Evolutionary conservation across 1,284 basidiomycete genomes (phyloP).

Genomic region (Porphyrellus sp.): DNA sequence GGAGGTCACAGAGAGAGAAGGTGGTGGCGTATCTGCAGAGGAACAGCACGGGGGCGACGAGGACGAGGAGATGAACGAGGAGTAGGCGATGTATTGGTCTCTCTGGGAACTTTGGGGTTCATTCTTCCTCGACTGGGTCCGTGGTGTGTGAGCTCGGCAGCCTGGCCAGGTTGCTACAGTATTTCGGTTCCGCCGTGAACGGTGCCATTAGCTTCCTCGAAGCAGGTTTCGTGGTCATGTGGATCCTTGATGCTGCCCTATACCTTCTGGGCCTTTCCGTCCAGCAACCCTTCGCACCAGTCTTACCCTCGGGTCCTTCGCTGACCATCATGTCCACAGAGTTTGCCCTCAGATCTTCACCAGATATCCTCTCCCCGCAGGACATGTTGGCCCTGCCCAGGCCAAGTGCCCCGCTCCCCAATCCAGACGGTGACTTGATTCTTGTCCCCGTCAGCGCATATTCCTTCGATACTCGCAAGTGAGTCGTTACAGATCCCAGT

Average conservation of each 20-base stretch:
- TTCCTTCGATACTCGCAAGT: constrained; percentile 70
- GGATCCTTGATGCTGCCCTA: constrained; percentile 31
- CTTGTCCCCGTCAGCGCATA: constrained; percentile 68
- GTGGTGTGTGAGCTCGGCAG: neutral
- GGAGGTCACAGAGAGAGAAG: constrained; percentile 60
- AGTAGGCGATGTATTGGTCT: constrained; percentile 14
- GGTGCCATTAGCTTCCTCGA: too few species aligned
- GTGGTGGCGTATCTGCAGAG: constrained; percentile 38
- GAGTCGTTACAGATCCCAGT: constrained; percentile 30
- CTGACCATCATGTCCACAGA: constrained; percentile 35
- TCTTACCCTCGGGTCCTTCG: constrained; percentile 6
- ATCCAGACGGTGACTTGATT: constrained; percentile 61
- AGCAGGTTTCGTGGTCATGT: constrained; percentile 25
- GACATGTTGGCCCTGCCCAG: constrained; percentile 73
- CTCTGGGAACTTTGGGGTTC: neutral
- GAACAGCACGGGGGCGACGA: constrained; percentile 35
- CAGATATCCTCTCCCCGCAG: constrained; percentile 63
- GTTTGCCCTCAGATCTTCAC: constrained; percentile 56
- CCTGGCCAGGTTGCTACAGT: too few species aligned
- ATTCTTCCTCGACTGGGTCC: neutral
- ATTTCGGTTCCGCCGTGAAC: too few species aligned
- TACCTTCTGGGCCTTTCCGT: constrained; percentile 49
- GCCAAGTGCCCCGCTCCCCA: constrained; percentile 64
- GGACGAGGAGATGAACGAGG: constrained; percentile 42
- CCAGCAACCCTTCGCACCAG: constrained; percentile 45